These are phyloP conservation scores for Glycine latifolia DNA, from an alignment of 306 rosid genomes.

Conservation along the genomic window DNA sequence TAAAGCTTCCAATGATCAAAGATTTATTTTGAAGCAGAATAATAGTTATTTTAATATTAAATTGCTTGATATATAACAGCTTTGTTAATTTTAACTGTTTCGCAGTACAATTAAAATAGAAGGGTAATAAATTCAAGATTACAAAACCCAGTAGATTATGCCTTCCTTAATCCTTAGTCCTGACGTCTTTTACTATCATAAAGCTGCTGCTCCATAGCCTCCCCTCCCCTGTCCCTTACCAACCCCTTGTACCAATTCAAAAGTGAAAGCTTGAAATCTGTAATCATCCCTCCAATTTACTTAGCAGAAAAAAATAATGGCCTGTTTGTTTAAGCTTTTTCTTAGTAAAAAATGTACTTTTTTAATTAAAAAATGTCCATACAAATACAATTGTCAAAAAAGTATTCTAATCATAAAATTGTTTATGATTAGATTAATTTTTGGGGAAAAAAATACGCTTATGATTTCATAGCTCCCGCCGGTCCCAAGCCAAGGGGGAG, in stretches of 20 bases:
- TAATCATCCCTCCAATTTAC: neutral
- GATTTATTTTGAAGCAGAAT: slow-evolving; percentile 21
- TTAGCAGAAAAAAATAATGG: neutral
- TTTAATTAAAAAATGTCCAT: neutral
- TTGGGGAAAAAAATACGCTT: neutral
- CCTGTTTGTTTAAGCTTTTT: neutral
- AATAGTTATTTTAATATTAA: neutral
- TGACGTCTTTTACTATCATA: neutral
- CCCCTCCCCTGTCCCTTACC: no score
- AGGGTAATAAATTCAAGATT: neutral
- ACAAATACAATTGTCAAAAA: neutral
- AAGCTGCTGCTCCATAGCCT: no score
- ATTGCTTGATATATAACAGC: neutral
- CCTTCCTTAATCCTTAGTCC: no score
- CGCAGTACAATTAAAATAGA: neutral
- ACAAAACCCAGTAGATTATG: neutral
- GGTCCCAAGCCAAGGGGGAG: neutral
- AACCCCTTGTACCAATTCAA: neutral
- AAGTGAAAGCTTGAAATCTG: neutral
- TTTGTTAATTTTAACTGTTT: neutral
- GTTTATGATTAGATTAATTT: no score
- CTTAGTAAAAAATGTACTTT: neutral
- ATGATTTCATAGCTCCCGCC: neutral
- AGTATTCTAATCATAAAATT: no score
- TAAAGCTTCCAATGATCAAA: slow-evolving; percentile 12